Conservation (phyloP, 345 rosid species). For the Streptanthus diversifolius region DNA sequence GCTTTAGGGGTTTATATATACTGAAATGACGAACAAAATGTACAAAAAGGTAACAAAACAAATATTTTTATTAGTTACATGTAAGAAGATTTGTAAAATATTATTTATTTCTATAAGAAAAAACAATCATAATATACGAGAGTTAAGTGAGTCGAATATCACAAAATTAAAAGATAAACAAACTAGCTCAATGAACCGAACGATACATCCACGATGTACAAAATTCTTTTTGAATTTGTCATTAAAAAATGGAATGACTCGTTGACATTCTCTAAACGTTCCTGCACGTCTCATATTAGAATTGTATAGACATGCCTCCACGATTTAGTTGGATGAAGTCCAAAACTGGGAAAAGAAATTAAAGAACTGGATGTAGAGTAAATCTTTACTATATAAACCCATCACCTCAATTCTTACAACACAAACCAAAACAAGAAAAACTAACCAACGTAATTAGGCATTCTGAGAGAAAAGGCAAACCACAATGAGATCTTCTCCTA, state of each 20-base stretch:
- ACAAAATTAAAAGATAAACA: neutral
- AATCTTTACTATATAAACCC: slow-evolving; percentile 14
- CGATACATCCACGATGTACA: neutral
- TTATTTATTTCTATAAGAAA: too few species aligned
- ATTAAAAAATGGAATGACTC: neutral
- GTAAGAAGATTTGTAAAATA: too few species aligned
- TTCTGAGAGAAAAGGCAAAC: neutral
- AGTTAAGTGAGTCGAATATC: too few species aligned
- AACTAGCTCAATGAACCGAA: neutral
- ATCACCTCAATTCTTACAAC: neutral
- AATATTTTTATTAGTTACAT: too few species aligned
- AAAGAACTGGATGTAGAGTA: neutral
- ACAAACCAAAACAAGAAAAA: neutral
- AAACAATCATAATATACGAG: too few species aligned
- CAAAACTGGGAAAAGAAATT: neutral
- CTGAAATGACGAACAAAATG: too few species aligned
- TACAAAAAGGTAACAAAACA: too few species aligned
- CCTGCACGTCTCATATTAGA: slow-evolving; percentile 22
- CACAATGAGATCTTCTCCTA: neutral
- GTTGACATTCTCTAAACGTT: slow-evolving; percentile 23
- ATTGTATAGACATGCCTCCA: slow-evolving; percentile 17
- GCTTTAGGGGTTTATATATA: too few species aligned
- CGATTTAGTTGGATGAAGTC: neutral
- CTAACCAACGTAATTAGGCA: slow-evolving; percentile 8
- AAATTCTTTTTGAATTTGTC: neutral